Evolutionary conservation across 305 asterid species (phyloP).

Genomic region (Solanum chacoense): DNA sequence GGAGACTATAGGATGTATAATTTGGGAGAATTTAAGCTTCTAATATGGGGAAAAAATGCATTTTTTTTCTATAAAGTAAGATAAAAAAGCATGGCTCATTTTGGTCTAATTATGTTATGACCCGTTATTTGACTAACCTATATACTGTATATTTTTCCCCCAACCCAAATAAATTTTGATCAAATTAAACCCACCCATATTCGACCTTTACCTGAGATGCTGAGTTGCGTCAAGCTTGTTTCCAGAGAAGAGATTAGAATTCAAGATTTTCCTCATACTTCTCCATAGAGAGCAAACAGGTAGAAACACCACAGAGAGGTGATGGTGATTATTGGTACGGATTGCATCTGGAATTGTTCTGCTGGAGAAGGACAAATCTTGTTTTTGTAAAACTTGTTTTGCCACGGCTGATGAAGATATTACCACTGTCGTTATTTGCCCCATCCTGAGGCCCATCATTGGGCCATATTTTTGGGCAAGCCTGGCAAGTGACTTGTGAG

Average conservation of each 20-base stretch:
- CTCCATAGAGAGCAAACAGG: constrained; percentile 47
- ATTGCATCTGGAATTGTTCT: constrained; percentile 34
- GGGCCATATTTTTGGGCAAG: constrained; percentile 42
- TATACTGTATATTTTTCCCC: background rate
- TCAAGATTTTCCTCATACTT: constrained; percentile 39
- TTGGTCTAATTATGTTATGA: background rate
- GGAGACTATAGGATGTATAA: background rate
- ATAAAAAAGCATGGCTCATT: background rate
- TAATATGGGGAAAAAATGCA: background rate
- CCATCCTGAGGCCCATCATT: constrained; percentile 36
- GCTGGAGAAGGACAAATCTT: constrained; percentile 42
- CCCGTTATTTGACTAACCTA: background rate
- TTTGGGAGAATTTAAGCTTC: background rate
- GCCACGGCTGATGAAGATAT: constrained; percentile 47
- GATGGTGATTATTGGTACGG: constrained; percentile 40
- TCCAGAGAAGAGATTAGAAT: constrained; percentile 35
- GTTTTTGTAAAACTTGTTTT: constrained; percentile 42
- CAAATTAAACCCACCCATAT: background rate
- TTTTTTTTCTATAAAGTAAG: too few relatives aligned
- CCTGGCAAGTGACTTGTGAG: constrained; percentile 38
- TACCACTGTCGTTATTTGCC: constrained; percentile 32
- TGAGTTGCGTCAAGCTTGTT: constrained; percentile 42
- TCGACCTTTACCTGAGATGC: background rate
- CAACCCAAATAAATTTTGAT: background rate
- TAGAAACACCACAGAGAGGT: constrained; percentile 53